Conservation (phyloP, 208 protist species). For the Crithidia expoeki region DNA sequence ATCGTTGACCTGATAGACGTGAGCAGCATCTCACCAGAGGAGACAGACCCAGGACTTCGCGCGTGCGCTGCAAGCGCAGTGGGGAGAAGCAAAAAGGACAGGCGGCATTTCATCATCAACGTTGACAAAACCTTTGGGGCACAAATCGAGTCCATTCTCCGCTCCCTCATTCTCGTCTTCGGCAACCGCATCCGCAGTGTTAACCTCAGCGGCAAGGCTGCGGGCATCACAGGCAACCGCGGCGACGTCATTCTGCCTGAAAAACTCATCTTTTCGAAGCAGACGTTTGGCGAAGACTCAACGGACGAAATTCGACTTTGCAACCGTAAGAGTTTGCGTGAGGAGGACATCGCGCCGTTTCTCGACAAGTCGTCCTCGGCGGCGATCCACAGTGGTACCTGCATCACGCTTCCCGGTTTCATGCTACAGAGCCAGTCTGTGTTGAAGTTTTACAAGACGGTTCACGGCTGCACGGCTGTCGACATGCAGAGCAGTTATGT, state of each 20-base stretch:
- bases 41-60: slow-evolving; percentile 54
- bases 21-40: slow-evolving; percentile 42
- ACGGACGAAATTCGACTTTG: slow-evolving; percentile 78
- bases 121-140: slow-evolving; percentile 87
- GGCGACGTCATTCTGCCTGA: slow-evolving; percentile 82
- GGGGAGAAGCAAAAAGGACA: slow-evolving; percentile 1
- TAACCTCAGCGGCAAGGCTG: slow-evolving; percentile 77
- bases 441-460: slow-evolving; percentile 81
- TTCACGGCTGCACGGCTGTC: slow-evolving; percentile 72
- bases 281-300: slow-evolving; percentile 80
- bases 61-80: slow-evolving; percentile 23
- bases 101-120: slow-evolving; percentile 83
- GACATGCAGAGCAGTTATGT: slow-evolving; percentile 91
- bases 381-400: slow-evolving; percentile 47
- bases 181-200: slow-evolving; percentile 75
- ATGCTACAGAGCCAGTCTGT: slow-evolving; percentile 75
- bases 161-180: slow-evolving; percentile 74
- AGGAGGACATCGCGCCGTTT: slow-evolving; percentile 50
- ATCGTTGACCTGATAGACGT: slow-evolving; percentile 81
- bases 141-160: slow-evolving; percentile 76
- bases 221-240: slow-evolving; percentile 66
- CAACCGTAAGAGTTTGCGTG: slow-evolving; percentile 49
- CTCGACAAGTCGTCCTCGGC: slow-evolving; percentile 45
- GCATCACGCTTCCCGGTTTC: slow-evolving; percentile 78
- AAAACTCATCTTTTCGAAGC: slow-evolving; percentile 85